Conservation (phyloP, 208 protist species). For the Trypanosomatidae sp. region DNA sequence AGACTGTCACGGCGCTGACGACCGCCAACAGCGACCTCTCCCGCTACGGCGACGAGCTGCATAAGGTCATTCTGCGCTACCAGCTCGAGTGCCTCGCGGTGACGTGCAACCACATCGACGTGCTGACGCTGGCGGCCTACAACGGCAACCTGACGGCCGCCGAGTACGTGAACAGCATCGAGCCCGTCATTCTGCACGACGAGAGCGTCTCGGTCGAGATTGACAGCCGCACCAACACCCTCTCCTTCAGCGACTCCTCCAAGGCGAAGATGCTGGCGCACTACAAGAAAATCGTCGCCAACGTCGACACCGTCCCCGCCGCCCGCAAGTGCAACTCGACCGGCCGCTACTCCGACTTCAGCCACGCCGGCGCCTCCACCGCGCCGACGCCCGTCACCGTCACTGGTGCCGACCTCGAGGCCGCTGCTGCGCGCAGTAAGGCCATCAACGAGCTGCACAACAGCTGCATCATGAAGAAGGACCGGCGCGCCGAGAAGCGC, state of each 20-base stretch:
- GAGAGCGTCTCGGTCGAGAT: slow-evolving; percentile 63
- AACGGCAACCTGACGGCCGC: slow-evolving; percentile 37
- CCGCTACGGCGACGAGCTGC: slow-evolving; percentile 28
- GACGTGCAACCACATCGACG: slow-evolving; percentile 43
- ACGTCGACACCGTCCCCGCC: slow-evolving; percentile 30
- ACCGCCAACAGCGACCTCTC: slow-evolving; percentile 18
- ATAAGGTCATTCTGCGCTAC: slow-evolving; percentile 50
- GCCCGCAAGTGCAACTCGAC: slow-evolving; percentile 12
- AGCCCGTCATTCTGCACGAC: slow-evolving; percentile 66
- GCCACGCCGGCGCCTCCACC: slow-evolving; percentile 15
- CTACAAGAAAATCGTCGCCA: slow-evolving; percentile 39
- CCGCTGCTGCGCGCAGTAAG: slow-evolving; percentile 32
- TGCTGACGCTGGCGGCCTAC: slow-evolving; percentile 38
- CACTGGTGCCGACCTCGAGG: slow-evolving; percentile 39
- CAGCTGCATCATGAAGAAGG: slow-evolving; percentile 35
- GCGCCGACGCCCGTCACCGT: slow-evolving; percentile 12
- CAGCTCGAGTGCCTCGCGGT: slow-evolving; percentile 55
- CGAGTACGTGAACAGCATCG: slow-evolving; percentile 61
- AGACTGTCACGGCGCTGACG: slow-evolving; percentile 25
- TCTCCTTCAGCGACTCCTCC: slow-evolving; percentile 65
- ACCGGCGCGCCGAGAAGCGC: slow-evolving; percentile 34
- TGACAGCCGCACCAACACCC: slow-evolving; percentile 59
- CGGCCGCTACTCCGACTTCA: slow-evolving; percentile 22
- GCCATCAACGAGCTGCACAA: slow-evolving; percentile 46
- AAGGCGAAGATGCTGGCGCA: slow-evolving; percentile 55